Conservation (phyloP, 306 rosid genomes). For the Canavalia ensiformis region DNA sequence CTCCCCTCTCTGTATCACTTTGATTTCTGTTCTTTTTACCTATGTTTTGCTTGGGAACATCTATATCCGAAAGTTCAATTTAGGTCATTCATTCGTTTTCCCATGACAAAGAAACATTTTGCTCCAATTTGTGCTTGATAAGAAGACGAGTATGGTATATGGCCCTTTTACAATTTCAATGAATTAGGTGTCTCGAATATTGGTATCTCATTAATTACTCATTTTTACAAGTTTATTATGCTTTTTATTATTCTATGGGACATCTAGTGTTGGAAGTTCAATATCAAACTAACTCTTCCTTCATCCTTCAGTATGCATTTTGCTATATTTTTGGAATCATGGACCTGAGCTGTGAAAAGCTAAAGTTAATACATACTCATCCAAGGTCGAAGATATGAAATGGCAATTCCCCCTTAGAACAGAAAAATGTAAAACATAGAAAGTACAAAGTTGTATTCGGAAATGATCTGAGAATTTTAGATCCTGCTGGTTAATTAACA, state of each 20-base stretch:
- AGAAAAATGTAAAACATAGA: neutral
- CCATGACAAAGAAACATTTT: slow-evolving; percentile 1
- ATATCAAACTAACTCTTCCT: slow-evolving; percentile 21
- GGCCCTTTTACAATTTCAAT: slow-evolving; percentile 22
- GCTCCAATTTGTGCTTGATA: slow-evolving; percentile 33
- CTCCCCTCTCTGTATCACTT: neutral
- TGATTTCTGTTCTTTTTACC: slow-evolving; percentile 20
- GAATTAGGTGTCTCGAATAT: slow-evolving; percentile 5
- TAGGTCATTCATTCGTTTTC: slow-evolving; percentile 31
- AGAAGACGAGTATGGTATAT: neutral
- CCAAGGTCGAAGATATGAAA: slow-evolving; percentile 19
- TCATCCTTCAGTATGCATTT: slow-evolving; percentile 19
- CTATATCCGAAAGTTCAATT: neutral
- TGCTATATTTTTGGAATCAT: neutral
- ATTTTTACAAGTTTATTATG: slow-evolving; percentile 16
- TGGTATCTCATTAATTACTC: neutral
- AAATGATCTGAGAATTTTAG: slow-evolving; percentile 21
- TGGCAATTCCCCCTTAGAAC: neutral
- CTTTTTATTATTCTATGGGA: neutral
- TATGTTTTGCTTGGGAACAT: slow-evolving; percentile 30
- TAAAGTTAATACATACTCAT: slow-evolving; percentile 4
- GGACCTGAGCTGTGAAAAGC: slow-evolving; percentile 12
- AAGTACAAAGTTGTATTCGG: neutral
- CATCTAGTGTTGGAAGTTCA: slow-evolving; percentile 14
- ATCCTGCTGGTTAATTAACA: slow-evolving; percentile 24